phyloP scores from a whole-genome alignment of 2,329 filamentous ascomycete species.

The Colletotrichum musicola region DNA sequence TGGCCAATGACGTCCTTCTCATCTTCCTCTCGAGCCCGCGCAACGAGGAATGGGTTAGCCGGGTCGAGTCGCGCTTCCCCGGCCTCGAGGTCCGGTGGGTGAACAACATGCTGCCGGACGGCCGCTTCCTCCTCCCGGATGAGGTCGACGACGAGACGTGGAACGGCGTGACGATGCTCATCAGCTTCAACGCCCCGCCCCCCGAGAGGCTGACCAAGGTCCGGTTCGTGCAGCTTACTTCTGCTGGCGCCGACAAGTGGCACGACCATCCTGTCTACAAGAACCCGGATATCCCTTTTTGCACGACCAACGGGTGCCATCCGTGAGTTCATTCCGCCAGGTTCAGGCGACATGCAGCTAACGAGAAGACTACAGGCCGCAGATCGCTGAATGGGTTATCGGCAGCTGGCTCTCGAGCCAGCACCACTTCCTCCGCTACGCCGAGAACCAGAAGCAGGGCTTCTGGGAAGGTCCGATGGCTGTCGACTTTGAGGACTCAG shows the following conservation, averaged over 20 bases:
- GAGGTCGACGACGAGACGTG: slow-evolving; percentile 48
- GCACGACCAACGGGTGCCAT: slow-evolving; percentile 57
- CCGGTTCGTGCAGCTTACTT: slow-evolving; percentile 59
- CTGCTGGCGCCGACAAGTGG: slow-evolving; percentile 60
- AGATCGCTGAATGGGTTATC: slow-evolving; percentile 58
- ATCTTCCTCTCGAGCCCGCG: slow-evolving; percentile 50
- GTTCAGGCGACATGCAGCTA: neutral
- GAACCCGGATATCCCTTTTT: slow-evolving; percentile 52
- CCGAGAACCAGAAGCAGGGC: slow-evolving; percentile 45
- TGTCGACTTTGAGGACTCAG: slow-evolving; percentile 47
- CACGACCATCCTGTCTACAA: slow-evolving; percentile 49
- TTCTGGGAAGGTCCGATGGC: slow-evolving; percentile 44
- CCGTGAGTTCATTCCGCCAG: slow-evolving; percentile 47
- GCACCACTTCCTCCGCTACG: slow-evolving; percentile 48
- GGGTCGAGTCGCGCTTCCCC: slow-evolving; percentile 50
- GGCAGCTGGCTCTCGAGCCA: slow-evolving; percentile 49
- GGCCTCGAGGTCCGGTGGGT: slow-evolving; percentile 54
- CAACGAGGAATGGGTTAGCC: slow-evolving; percentile 50
- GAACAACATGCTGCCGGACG: slow-evolving; percentile 38
- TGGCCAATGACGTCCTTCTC: slow-evolving; percentile 56
- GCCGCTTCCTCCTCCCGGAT: slow-evolving; percentile 41
- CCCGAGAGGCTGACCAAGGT: slow-evolving; percentile 49
- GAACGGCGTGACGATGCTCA: slow-evolving; percentile 57
- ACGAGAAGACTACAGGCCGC: slow-evolving; percentile 43
- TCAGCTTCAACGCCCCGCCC: slow-evolving; percentile 48